Base-by-base conservation (phyloP, 2,329 filamentous ascomycete genomes). In the Polychaeton citri region DNA sequence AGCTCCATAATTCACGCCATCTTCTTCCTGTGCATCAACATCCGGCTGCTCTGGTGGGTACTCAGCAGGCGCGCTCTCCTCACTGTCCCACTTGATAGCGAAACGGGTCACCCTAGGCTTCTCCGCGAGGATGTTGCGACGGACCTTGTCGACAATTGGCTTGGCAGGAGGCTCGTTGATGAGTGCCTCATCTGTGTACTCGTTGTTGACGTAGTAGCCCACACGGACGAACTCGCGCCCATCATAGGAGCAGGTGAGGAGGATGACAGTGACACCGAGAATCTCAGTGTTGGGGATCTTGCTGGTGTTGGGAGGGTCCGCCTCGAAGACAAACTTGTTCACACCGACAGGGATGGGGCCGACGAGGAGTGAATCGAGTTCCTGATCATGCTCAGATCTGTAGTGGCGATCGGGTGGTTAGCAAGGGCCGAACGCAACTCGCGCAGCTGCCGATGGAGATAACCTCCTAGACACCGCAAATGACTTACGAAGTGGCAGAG, bases 51-150 rank as follows among this genome's bases (percentile, higher is more conserved):
- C 90, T 42, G 90, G 92, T 19, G 90, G 90, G 60, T 84, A 98
- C 63, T 98, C 88, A 45, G 90, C 79, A 2, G 90, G 90, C 19
- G 90, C 90, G 57, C 86, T 90, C 46, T 87, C 88, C 55, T 98
- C 90, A n/a, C 84, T 90, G 57, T 98, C 90, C 90, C 90, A 98
- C 66, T 98, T 98, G 65, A 98, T 98, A 31, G 87, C 86, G 56
- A 98, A 98, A 45, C 90, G 78, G 19, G 90, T 98, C 35, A 98
- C 90, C 62, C 90, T 77, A 9, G 90, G 90, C 74, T 98, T 98
- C 65, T 96, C 88, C 3, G 87, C 86, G 24, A 98, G 74, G 34
- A 98, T 83, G 55, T 92, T 95, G 50, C 92, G 80, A 47, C 76
- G 76, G 44, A 98, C 85, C 53, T 86, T 84, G 58, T 98, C 92